phyloP scores from a whole-genome alignment of 495 filamentous ascomycete species.

The Trichoderma parareesei region DNA sequence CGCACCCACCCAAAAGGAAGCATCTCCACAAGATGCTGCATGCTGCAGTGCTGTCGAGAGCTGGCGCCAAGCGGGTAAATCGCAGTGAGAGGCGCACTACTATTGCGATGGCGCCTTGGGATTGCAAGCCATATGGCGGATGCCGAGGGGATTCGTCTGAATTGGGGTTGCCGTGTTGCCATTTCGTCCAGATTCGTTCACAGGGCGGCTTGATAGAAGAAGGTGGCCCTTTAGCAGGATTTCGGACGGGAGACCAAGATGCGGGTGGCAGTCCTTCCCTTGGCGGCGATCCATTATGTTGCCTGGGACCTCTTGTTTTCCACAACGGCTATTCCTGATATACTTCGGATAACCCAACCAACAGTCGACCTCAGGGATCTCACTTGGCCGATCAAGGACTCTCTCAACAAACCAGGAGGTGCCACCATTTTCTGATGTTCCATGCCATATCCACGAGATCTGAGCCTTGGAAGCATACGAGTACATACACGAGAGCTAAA shows the following conservation, averaged over 20 bases:
- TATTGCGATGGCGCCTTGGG: background rate
- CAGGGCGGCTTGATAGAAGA: background rate
- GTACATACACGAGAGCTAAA: background rate
- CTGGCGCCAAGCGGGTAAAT: background rate
- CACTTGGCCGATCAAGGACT: background rate
- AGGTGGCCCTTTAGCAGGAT: background rate
- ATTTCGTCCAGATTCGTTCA: slow-evolving; percentile 1
- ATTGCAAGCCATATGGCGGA: background rate
- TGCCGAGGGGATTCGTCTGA: background rate
- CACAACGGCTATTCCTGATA: background rate
- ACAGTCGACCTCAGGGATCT: too few species aligned
- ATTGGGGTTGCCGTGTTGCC: background rate
- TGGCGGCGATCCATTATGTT: background rate
- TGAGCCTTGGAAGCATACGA: background rate
- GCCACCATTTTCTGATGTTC: background rate
- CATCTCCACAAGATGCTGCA: background rate
- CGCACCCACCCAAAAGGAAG: background rate
- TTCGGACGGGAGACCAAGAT: background rate
- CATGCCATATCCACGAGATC: background rate
- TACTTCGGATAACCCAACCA: background rate
- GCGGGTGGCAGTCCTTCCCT: background rate
- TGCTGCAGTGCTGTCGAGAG: background rate
- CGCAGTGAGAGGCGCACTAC: background rate
- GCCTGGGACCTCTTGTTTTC: background rate
- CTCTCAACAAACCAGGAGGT: background rate